Conservation (phyloP, 106 monocot species). For the Vanilla planifolia region DNA sequence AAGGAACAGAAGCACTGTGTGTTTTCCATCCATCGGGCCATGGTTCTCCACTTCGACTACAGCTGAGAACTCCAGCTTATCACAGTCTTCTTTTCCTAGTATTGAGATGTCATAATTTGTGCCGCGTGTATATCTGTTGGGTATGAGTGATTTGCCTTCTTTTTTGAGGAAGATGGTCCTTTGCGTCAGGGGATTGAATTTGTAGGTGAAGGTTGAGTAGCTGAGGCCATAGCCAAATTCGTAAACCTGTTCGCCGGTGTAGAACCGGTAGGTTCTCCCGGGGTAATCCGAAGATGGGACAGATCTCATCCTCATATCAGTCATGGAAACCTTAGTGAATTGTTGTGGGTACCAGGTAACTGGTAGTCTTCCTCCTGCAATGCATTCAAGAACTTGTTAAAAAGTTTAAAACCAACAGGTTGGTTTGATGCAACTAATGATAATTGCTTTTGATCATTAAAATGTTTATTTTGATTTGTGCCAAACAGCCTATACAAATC, state of each 20-base stretch:
- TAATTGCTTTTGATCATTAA: too few species aligned
- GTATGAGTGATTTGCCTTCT: neutral
- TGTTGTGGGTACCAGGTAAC: conserved; percentile 94
- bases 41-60: conserved; percentile 52
- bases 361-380: conserved; percentile 81
- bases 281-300: conserved; percentile 69
- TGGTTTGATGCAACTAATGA: too few species aligned
- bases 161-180: conserved; percentile 27
- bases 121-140: too few species aligned
- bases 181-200: conserved; percentile 25
- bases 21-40: conserved; percentile 62
- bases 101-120: conserved; percentile 26
- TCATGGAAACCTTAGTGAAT: conserved; percentile 76
- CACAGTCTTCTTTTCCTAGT: conserved; percentile 28
- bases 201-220: conserved; percentile 67
- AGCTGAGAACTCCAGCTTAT: conserved; percentile 36
- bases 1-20: conserved; percentile 63
- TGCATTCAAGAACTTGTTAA: too few species aligned
- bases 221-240: conserved; percentile 80
- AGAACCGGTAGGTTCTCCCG: conserved; percentile 85
- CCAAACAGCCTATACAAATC: too few species aligned
- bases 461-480: too few species aligned
- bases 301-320: conserved; percentile 93
- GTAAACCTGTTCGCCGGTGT: conserved; percentile 59
- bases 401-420: too few species aligned